These are phyloP conservation scores for Coleophoma eucalyptorum DNA, from an alignment of 2,329 filamentous ascomycete genomes.

Conservation along the genomic window DNA sequence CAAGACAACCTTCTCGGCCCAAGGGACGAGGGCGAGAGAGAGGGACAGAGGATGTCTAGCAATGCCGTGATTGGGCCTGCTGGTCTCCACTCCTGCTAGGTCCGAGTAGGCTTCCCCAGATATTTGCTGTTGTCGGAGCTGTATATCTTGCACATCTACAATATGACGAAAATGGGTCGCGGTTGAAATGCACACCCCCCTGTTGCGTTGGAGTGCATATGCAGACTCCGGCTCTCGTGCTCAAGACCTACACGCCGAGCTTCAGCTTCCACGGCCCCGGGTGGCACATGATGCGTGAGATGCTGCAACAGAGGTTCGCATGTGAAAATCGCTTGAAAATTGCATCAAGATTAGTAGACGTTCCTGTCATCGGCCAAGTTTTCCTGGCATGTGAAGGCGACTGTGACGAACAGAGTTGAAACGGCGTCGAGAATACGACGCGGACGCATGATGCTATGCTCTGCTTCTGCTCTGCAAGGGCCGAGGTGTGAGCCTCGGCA, in stretches of 20 bases:
- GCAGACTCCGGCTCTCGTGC: neutral
- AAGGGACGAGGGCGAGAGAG: neutral
- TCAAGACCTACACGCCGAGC: neutral
- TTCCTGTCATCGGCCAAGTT: no score
- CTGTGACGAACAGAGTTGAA: no score
- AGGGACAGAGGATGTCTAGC: neutral
- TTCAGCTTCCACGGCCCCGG: neutral
- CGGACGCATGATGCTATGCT: no score
- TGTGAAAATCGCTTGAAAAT: no score
- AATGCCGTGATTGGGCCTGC: slow-evolving; percentile 5
- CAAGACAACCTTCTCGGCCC: slow-evolving; percentile 4
- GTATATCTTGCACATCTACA: neutral
- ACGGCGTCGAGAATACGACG: no score
- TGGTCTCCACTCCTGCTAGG: neutral
- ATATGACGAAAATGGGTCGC: neutral
- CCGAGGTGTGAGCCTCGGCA: no score
- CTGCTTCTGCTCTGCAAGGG: no score
- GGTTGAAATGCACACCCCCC: neutral
- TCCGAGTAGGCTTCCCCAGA: neutral
- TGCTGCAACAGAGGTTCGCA: no score
- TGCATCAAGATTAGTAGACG: no score
- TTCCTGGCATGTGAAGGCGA: no score
- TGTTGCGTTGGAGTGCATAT: neutral
- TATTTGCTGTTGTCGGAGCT: neutral
- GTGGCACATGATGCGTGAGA: no score